Base-by-base conservation (phyloP, 352 stramenopile genomes). In the Bremia lactucae region DNA sequence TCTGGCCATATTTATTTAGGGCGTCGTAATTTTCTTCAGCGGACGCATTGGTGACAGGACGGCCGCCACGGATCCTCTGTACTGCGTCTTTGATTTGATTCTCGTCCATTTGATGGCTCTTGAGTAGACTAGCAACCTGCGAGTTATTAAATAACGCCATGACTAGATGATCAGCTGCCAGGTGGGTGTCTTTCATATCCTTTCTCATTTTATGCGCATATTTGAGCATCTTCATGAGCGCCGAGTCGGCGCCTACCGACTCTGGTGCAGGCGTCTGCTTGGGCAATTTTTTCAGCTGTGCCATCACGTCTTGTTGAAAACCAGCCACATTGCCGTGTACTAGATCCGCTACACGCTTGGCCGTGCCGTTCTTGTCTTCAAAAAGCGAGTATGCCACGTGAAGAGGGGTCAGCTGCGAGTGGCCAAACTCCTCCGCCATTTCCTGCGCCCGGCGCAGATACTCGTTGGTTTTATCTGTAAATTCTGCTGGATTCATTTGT, bases 1-100 rank as follows among this genome's bases (percentile, higher is more conserved):
- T 93, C 42, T 95, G 81, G 3, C 90, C 89, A 59, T 98, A 98
- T 58, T 97, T 97, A 34, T 87, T 76, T 6, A 97, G 60, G 10
- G 91, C 87, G 40, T 97, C 89, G 48, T 95, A 97, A 6, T 75
- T 88, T 11, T 87, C 83, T 62, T 98, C 94, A 0, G 90, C 82
- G 13, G 64, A 82, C 20, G 72, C 60, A 29, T 63, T 90, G 9
- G 77, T 95, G 11, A 95, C 81, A 10, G 71, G 47, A 0, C 72
- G 63, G 6, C 72, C 76, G 16, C 69, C 72, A 15, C 82, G 68
- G 16, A 85, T 64, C 11, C 45, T 47, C 31, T 87, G 69, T 10
- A 86, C 60, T 4, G 68, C 71, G 7, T 74, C 46, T 43, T 90
- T 85, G 11, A 94, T 47, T 40, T 72, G 69, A 29, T 53, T 71